Base-by-base conservation (phyloP, 805 yeast species). In the Saccharomyces cerevisiae region DNA sequence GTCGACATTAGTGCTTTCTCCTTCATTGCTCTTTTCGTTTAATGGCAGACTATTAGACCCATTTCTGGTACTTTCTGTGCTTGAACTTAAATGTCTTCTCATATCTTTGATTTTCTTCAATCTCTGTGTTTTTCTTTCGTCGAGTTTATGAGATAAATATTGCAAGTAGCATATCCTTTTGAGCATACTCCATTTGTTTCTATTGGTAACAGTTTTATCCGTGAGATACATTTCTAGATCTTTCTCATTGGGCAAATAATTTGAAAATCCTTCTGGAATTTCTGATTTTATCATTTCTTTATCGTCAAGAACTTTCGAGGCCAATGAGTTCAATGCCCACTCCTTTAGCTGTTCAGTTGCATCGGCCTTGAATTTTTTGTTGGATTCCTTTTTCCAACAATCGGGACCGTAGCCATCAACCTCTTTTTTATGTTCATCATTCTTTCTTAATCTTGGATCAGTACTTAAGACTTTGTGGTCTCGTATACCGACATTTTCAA, bases 391-490 rank as follows among this genome's bases (percentile, higher is more conserved):
- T 22, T 58, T 79, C 80, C 74, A 77, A 78, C 55, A 82, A 66
- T 91, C 97, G 2, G 69, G 63, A 13, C 96, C 96, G 21, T 74
- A 72, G 3, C 97, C 97, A 9, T 74, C 79, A 10, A 91, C 91
- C 67, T 91, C 97, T 13, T 74, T 73, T 55, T 75, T 73, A 67
- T 91, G 97, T 11, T 66, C 69, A n/a, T 72, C 72, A 61, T 79
- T 86, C 36, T 83, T 82, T 49, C 83, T 83, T 36, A 91, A 83
- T 66, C 98, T 80, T 0, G 91, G 79, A 68, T 92, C 98, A 0
- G 84, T 77, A 8, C 96, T 88, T 52, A 83, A 81, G 53, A 83
- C 81, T 72, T 92, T 92, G 64, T 80, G 82, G 55, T 90, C 97
- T 54, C 96, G 74, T 22, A 92, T 79, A 51, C 98, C 98, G 43